Conservation (phyloP, 2,329 filamentous ascomycete genomes). For the Chaetomium sp. region DNA sequence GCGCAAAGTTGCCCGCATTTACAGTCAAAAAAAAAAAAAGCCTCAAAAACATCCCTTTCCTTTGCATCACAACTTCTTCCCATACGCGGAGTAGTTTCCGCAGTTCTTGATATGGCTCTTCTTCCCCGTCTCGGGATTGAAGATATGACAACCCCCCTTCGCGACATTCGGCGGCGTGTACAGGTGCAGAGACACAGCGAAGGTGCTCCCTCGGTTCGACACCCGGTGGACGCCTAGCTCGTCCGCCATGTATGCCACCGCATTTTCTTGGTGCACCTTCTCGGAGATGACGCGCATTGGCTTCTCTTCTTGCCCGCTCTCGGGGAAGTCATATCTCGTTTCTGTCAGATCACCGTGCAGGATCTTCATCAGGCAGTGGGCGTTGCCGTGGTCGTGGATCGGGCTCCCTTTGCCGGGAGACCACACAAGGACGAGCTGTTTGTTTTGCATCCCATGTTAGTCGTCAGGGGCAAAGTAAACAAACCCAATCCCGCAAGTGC, state of each 20-base stretch:
- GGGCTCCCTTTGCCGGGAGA: slow-evolving; percentile 74
- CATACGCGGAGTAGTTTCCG: slow-evolving; percentile 63
- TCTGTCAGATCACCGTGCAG: slow-evolving; percentile 73
- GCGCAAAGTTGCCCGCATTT: not conserved
- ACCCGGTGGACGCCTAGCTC: slow-evolving; percentile 81
- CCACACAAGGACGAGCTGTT: slow-evolving; percentile 81
- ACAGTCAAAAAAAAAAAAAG: not conserved
- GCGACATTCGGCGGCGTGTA: slow-evolving; percentile 89
- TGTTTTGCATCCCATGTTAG: not conserved
- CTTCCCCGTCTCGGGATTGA: slow-evolving; percentile 69
- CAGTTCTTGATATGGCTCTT: slow-evolving; percentile 64
- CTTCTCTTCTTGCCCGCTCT: slow-evolving; percentile 34
- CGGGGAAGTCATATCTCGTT: slow-evolving; percentile 71
- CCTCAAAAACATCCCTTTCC: not conserved
- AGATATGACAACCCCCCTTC: slow-evolving; percentile 73
- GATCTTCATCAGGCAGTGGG: slow-evolving; percentile 90
- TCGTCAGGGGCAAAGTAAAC: slow-evolving; percentile 19
- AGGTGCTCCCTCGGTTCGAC: slow-evolving; percentile 65
- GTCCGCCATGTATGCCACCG: slow-evolving; percentile 88
- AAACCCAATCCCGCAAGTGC: not conserved
- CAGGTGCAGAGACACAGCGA: slow-evolving; percentile 79
- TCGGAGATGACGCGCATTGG: slow-evolving; percentile 61
- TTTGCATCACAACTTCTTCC: slow-evolving; percentile 35
- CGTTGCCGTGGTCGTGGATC: slow-evolving; percentile 83
- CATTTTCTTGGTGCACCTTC: slow-evolving; percentile 60